A percentile compares a stretch with the other conserved stretches of the same genome.
Evolutionary conservation across 768 basidiomycete species (phyloP).

Genomic region (Naganishia randhawae): DNA sequence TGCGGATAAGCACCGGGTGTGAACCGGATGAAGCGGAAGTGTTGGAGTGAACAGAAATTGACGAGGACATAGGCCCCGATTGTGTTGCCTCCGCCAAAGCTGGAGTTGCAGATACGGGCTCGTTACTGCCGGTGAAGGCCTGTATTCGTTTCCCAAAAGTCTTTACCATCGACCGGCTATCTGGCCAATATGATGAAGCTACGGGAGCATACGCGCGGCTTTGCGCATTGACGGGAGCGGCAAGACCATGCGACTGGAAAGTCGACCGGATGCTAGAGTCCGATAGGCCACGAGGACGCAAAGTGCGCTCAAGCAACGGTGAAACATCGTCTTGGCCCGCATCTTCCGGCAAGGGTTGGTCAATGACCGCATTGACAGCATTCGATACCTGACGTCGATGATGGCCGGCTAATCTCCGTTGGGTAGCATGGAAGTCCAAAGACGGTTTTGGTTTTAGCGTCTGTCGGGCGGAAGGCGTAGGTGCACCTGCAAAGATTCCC

Average conservation of each 20-base stretch:
- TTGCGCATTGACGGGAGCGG: background rate
- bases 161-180: constrained; percentile 21
- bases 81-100: background rate
- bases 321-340: constrained; percentile 51
- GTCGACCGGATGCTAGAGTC: constrained; percentile 91
- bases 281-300: constrained; percentile 73
- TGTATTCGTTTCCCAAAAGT: constrained; percentile 23
- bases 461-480: constrained; percentile 26
- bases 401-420: constrained; percentile 31
- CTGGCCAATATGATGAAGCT: constrained; percentile 14
- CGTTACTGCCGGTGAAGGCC: constrained; percentile 24
- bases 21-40: background rate
- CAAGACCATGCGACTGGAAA: constrained; percentile 53
- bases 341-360: constrained; percentile 25
- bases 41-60: background rate
- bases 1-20: constrained; percentile 3
- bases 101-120: background rate
- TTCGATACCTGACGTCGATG: constrained; percentile 36
- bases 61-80: background rate
- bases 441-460: constrained; percentile 37
- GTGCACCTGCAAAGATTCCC: constrained; percentile 80
- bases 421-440: constrained; percentile 38
- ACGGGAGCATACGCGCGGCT: background rate
- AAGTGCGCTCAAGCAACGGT: constrained; percentile 61
- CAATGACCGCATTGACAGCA: constrained; percentile 26